Evolutionary conservation across 2,329 filamentous ascomycete species (phyloP), one percentile per base, ranked within the genome.

Genomic region (Claviceps spartinae): DNA sequence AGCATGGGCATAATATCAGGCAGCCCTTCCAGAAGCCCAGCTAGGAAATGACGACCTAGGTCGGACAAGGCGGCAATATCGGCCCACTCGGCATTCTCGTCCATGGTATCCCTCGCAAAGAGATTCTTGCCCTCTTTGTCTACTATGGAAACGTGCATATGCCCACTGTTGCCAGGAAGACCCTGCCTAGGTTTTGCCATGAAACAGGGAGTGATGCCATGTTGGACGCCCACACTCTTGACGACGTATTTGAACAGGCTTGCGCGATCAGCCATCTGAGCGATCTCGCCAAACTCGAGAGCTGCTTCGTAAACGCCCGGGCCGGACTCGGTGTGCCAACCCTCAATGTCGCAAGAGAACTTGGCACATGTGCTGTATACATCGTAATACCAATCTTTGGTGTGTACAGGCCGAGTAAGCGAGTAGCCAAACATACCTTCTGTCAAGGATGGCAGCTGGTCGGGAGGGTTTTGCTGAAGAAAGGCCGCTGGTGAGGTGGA

Each of bases 361-460:
- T 81, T 74, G 57, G 78, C 75, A 70, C 88, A 94, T 0, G 84
- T 79, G 57, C 94, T 81, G 67, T 88, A 95, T 48, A 95, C 79
- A 46, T 85, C 81, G 65, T 95, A 95, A 70, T 86, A 96, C 71
- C 91, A 95, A 43, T 93, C 87, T 68, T 94, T 83, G 67, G 95
- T 95, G 63, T 94, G 88, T 1, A 90, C 80, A 0, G 90, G 86
- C 22, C 89, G 77, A 9, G 87, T 95, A 58, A 95, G 73, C 57
- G 87, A 93, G 72, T 96, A 96, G 54, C 89, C 90, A 61, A 95
- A 95, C 90, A 95, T 95, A 62, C 90, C 90, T 63, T 95, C 87
- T 8, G 90, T 95, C 49, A 96, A 71, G 24, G 85, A 74, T 0
- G 88, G 88, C 8, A 95, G 77, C n/a, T 81, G 68, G 48, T 83